Conservation (phyloP, 306 rosid genomes). For the Quercus agrifolia region DNA sequence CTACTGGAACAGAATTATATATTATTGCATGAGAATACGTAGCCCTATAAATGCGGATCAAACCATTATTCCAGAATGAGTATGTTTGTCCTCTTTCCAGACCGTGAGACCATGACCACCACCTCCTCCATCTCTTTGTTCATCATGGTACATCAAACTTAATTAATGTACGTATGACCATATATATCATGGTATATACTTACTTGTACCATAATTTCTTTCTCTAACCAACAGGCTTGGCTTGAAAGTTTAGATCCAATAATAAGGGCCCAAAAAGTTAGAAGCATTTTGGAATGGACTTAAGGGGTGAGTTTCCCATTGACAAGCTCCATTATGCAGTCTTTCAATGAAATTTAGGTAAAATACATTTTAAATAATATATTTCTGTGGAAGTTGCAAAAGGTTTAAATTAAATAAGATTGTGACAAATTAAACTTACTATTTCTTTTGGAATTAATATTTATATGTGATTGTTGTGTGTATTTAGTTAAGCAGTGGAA, state of each 20-base stretch:
- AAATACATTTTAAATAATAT: no score
- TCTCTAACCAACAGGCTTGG: not conserved
- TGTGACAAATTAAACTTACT: no score
- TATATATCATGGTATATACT: not conserved
- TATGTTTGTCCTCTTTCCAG: conserved; percentile 1
- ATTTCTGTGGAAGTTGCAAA: no score
- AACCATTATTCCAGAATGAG: conserved; percentile 6
- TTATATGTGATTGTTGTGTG: no score
- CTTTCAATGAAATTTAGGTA: no score
- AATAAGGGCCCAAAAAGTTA: not conserved
- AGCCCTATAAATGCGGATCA: conserved; percentile 5
- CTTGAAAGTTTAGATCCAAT: not conserved
- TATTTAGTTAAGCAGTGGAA: no score
- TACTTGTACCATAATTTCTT: not conserved
- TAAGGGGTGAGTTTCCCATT: no score
- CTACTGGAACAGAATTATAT: not conserved
- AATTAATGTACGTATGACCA: not conserved
- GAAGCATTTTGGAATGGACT: no score
- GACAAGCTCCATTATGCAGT: no score
- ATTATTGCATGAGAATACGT: not conserved
- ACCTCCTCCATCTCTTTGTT: not conserved
- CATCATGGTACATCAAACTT: not conserved
- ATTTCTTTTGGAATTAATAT: no score
- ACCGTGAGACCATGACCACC: not conserved
- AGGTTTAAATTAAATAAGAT: no score